Evolutionary conservation across 495 filamentous ascomycete species (phyloP).

Genomic region (Glarea lozoyensis): DNA sequence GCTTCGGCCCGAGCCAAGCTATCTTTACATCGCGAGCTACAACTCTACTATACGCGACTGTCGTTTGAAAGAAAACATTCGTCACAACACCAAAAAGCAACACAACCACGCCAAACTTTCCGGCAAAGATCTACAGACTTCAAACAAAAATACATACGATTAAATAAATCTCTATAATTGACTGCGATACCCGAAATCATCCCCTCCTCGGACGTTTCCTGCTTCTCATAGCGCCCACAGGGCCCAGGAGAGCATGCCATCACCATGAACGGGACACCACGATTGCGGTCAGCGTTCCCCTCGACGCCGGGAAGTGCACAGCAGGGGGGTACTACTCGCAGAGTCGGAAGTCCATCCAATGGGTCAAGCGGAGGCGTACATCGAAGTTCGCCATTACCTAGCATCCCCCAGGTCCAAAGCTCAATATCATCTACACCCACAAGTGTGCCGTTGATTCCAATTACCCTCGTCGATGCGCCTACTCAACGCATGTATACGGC

Average conservation of each 20-base stretch:
- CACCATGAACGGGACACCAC: conserved; percentile 70
- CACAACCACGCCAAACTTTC: no score
- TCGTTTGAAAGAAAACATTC: no score
- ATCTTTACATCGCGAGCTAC: no score
- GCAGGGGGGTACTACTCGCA: not conserved
- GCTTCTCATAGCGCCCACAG: not conserved
- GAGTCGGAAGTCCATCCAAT: not conserved
- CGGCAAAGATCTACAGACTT: no score
- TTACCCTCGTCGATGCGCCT: conserved; percentile 71
- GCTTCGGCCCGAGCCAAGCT: no score
- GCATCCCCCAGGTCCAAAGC: conserved; percentile 10
- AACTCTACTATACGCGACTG: no score
- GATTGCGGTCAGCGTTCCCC: conserved; percentile 63
- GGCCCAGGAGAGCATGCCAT: conserved; percentile 7
- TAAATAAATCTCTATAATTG: no score
- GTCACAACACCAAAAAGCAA: no score
- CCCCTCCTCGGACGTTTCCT: not conserved
- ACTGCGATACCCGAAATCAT: no score
- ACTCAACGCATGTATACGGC: conserved; percentile 79
- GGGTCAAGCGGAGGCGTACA: not conserved
- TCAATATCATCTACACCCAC: conserved; percentile 21
- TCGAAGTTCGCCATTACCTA: conserved; percentile 13
- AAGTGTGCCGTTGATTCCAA: conserved; percentile 60
- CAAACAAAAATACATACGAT: no score
- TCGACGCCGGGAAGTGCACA: conserved; percentile 44